These are phyloP conservation scores for Fraxinus floribunda DNA, from an alignment of 305 asterid species.

Conservation along the genomic window DNA sequence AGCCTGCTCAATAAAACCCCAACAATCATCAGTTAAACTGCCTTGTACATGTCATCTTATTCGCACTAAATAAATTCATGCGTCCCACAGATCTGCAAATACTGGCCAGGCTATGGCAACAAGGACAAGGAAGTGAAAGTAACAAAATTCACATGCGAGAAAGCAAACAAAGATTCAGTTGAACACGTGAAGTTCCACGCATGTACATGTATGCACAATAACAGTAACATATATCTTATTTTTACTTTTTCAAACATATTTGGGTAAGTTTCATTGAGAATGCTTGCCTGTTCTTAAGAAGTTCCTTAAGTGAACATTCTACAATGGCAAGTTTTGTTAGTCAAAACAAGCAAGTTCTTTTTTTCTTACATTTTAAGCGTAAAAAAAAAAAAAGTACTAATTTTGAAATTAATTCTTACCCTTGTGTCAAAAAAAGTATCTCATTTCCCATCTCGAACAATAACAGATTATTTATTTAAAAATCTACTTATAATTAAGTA, in stretches of 20 bases:
- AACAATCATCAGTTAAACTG: neutral
- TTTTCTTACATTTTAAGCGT: neutral
- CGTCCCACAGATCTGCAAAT: neutral
- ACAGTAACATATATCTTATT: neutral
- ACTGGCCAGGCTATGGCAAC: neutral
- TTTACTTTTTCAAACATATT: neutral
- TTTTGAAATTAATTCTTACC: neutral
- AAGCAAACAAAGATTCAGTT: neutral
- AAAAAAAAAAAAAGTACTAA: neutral
- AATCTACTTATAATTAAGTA: neutral
- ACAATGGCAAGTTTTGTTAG: neutral
- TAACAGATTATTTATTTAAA: neutral
- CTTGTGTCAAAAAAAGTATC: neutral
- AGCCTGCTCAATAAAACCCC: constrained; percentile 52
- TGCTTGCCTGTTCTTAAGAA: neutral
- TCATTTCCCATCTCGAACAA: neutral
- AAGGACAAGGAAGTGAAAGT: neutral
- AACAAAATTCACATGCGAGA: neutral
- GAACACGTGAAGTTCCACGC: neutral
- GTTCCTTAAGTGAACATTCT: neutral
- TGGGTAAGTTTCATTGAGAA: neutral
- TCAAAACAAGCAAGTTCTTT: neutral
- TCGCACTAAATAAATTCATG: neutral
- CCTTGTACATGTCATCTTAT: neutral
- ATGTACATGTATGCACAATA: neutral